phyloP scores from a whole-genome alignment of 257 asterid genomes.

The Solanum sitiens region DNA sequence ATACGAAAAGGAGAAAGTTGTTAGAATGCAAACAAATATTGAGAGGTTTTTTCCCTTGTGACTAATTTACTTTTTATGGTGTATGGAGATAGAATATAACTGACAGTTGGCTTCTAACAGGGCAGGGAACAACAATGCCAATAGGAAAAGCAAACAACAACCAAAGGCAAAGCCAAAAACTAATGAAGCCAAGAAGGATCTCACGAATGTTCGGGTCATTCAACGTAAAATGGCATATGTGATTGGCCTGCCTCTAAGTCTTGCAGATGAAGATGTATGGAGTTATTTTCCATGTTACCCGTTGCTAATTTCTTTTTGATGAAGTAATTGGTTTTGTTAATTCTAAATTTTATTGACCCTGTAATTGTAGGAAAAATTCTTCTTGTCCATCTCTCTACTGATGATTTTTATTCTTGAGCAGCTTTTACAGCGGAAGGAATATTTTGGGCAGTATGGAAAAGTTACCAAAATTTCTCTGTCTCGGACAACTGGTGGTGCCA shows the following conservation, averaged over 20 bases:
- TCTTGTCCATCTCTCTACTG: neutral
- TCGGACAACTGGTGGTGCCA: slow-evolving; percentile 87
- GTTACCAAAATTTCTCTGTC: slow-evolving; percentile 82
- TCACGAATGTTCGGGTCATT: slow-evolving; percentile 82
- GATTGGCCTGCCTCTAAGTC: slow-evolving; percentile 80
- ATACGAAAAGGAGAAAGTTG: slow-evolving; percentile 86
- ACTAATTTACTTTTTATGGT: slow-evolving; percentile 1
- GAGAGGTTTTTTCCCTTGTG: slow-evolving; percentile 39
- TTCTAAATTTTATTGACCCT: neutral
- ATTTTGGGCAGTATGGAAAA: slow-evolving; percentile 95
- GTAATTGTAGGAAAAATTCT: neutral
- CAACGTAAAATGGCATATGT: slow-evolving; percentile 95
- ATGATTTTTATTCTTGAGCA: slow-evolving; percentile 17
- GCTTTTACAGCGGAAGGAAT: slow-evolving; percentile 72
- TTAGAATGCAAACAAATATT: slow-evolving; percentile 59
- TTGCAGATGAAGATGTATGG: slow-evolving; percentile 90
- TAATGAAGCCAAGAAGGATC: slow-evolving; percentile 74
- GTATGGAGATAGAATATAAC: neutral
- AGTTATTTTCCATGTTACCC: neutral
- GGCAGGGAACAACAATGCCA: slow-evolving; percentile 39
- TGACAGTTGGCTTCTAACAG: slow-evolving; percentile 18
- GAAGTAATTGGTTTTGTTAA: neutral
- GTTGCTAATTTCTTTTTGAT: neutral
- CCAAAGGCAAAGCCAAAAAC: slow-evolving; percentile 74
- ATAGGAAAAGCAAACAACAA: slow-evolving; percentile 60